A percentile compares a stretch with the other conserved stretches of the same genome.
Evolutionary conservation across 176 grass and related monocot species (phyloP).

Genomic region (Guadua angustifolia): DNA sequence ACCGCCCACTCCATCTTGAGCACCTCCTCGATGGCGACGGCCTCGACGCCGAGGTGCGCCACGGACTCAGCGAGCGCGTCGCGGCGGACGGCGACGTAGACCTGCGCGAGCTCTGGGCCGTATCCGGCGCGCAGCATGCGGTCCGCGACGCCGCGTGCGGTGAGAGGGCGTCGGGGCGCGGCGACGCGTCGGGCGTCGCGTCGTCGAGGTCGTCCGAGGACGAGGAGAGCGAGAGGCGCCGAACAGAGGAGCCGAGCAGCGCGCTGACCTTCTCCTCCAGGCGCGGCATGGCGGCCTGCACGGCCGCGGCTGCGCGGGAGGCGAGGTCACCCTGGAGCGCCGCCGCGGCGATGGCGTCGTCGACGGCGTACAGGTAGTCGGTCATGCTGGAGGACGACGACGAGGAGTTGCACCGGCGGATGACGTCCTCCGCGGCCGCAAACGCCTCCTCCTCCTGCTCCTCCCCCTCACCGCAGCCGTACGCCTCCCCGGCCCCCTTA

Average conservation of each 20-base stretch:
- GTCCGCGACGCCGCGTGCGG: constrained; percentile 48
- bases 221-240: constrained; percentile 46
- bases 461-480: not conserved
- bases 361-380: constrained; percentile 54
- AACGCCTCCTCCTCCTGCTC: constrained; percentile 44
- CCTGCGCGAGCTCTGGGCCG: constrained; percentile 71
- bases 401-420: constrained; percentile 43
- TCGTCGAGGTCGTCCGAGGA: constrained; percentile 46
- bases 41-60: constrained; percentile 53
- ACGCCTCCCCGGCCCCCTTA: not conserved
- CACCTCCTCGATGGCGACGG: constrained; percentile 77
- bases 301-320: constrained; percentile 54
- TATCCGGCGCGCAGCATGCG: constrained; percentile 75
- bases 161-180: constrained; percentile 39
- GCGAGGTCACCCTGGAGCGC: constrained; percentile 28
- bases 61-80: constrained; percentile 67
- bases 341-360: constrained; percentile 59
- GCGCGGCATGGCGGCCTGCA: constrained; percentile 75
- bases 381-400: not conserved
- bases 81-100: constrained; percentile 61
- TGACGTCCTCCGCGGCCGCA: constrained; percentile 40
- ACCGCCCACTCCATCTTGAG: constrained; percentile 63
- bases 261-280: constrained; percentile 78
- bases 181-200: constrained; percentile 35
- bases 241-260: constrained; percentile 51